These are phyloP conservation scores for Dryas alaskensis DNA, from an alignment of 306 rosid species.

Conservation along the genomic window DNA sequence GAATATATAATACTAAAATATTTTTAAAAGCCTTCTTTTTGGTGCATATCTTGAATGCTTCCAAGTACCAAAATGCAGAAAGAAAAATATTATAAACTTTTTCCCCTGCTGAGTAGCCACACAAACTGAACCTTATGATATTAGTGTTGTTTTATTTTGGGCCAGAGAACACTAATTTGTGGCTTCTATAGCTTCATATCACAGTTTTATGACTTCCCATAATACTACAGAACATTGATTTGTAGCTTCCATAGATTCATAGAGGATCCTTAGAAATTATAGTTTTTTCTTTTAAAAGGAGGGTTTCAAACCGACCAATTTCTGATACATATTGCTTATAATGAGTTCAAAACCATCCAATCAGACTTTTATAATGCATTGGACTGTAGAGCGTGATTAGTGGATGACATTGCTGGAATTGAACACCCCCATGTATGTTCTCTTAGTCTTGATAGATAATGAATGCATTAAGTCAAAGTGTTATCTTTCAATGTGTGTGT, in stretches of 20 bases:
- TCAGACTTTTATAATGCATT: constrained; percentile 27
- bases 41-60: constrained; percentile 28
- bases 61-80: constrained; percentile 37
- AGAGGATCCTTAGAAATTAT: too few relatives aligned
- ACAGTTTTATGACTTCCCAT: too few relatives aligned
- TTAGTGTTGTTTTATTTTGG: background rate
- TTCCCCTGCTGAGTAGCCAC: background rate
- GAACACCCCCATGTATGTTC: constrained; percentile 24
- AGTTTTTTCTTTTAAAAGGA: too few relatives aligned
- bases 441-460: constrained; percentile 17
- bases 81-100: constrained; percentile 15
- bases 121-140: background rate
- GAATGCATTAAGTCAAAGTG: constrained; percentile 10
- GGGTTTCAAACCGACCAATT: background rate
- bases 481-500: background rate
- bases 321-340: background rate
- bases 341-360: background rate
- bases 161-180: background rate
- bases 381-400: constrained; percentile 24
- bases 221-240: background rate
- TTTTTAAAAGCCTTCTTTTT: background rate
- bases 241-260: background rate
- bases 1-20: constrained; percentile 1
- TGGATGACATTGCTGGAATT: constrained; percentile 38
- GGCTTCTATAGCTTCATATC: background rate